Base-by-base conservation (phyloP, 2,329 filamentous ascomycete genomes). In the Aspergillus aculeatus region DNA sequence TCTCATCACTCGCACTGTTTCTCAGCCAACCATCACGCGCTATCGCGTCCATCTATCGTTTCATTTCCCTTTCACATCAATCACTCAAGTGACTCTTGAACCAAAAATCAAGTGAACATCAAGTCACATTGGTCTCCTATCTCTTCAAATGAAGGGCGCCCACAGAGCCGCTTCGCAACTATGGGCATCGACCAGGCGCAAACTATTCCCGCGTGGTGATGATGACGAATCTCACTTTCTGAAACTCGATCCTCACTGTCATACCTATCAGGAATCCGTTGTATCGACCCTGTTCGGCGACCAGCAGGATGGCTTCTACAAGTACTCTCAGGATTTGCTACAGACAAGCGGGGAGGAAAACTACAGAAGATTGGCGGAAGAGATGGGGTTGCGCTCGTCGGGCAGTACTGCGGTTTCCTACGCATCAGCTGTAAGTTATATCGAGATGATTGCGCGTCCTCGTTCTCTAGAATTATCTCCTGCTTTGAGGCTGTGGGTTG, bases 251-350 rank as follows among this genome's bases (percentile, higher is more conserved):
- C 31, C 44, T 32, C 50, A 48, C 50, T 54, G 51, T 56, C 26
- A 50, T 47, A 32, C 31, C 44, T 32, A 56, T 41, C 24, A 47
- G 21, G 50, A 38, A 21, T 47, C 56, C 53, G 26, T 23, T 2
- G 58, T 56, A 3, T 50, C 61, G 9, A 54, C 61, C 44, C 48
- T 58, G 6, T 54, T 56, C 19, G 60, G 57, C 5, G 67, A 67
- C n/a, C 51, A 65, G 26, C 59, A 50, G 1, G 63, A 69, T 35
- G 66, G 65, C 7, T 67, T 69, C 38, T 68, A 63, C 50, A 64
- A 60, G 32, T 71, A 71, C 58, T 68, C 66, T 7, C 62, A 65
- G 38, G 59, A 62, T 31, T 23, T 65, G 9, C 47, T 66, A 0
- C 61, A 66, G 29, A 41, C 32, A 21, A 23, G 26, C 21, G 44